A percentile compares a stretch with the other conserved stretches of the same genome.
Evolutionary conservation across 1,139 yeast species (phyloP).

Genomic region (Saccharomyces hybrid): DNA sequence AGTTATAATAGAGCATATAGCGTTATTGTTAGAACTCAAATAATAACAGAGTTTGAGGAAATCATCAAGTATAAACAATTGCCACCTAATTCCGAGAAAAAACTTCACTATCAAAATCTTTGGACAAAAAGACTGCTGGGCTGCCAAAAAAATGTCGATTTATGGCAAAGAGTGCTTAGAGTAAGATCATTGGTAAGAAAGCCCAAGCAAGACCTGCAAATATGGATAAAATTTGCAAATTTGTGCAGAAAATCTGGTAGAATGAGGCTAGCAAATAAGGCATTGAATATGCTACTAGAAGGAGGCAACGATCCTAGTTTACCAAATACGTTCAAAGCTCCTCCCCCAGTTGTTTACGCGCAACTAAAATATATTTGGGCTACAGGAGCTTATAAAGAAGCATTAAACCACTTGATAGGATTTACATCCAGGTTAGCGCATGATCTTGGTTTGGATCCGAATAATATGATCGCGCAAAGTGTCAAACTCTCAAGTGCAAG

Average conservation of each 20-base stretch:
- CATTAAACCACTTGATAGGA: slow-evolving; percentile 75
- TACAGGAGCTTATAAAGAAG: slow-evolving; percentile 81
- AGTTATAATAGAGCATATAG: slow-evolving; percentile 96
- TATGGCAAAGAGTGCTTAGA: slow-evolving; percentile 94
- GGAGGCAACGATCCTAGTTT: slow-evolving; percentile 39
- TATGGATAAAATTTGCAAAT: slow-evolving; percentile 98
- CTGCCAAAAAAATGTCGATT: slow-evolving; percentile 93
- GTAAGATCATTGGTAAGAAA: slow-evolving; percentile 92
- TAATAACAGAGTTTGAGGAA: slow-evolving; percentile 95
- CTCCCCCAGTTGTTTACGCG: slow-evolving; percentile 95
- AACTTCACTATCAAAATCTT: slow-evolving; percentile 74
- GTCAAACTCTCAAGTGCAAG: slow-evolving; percentile 36
- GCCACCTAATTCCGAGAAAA: slow-evolving; percentile 74
- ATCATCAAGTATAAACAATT: slow-evolving; percentile 81
- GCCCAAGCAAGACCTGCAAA: slow-evolving; percentile 95
- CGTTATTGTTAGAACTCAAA: slow-evolving; percentile 93
- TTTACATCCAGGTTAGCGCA: slow-evolving; percentile 89
- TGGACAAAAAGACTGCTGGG: slow-evolving; percentile 93
- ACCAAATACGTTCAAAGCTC: slow-evolving; percentile 72
- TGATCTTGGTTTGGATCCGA: slow-evolving; percentile 73
- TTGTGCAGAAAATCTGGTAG: slow-evolving; percentile 91
- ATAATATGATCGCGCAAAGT: slow-evolving; percentile 71
- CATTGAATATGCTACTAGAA: slow-evolving; percentile 67
- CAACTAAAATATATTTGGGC: slow-evolving; percentile 98
- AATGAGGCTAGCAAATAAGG: slow-evolving; percentile 85